Percentiles rank a stretch among this genome's conserved stretches.
These are phyloP conservation scores for Fonsecaea pedrosoi DNA, from an alignment of 2,329 filamentous ascomycete genomes.

Conservation along the genomic window DNA sequence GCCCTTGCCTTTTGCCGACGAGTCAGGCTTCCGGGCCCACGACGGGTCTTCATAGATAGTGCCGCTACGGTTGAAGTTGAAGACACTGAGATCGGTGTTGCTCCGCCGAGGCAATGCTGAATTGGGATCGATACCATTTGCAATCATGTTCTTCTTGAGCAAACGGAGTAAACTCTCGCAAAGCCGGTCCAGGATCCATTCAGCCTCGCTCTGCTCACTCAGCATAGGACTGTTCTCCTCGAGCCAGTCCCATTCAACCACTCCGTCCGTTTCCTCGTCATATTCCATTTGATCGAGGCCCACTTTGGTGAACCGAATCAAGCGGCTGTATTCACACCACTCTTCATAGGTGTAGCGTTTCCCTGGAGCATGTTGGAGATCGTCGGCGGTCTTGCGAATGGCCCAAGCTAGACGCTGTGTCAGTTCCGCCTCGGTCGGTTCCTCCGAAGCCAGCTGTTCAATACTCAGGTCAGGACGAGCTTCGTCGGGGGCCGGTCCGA, in stretches of 20 bases:
- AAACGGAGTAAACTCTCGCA: conserved; percentile 67
- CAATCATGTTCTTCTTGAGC: conserved; percentile 37
- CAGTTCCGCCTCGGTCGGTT: conserved; percentile 62
- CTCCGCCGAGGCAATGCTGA: conserved; percentile 11
- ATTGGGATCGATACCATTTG: conserved; percentile 11
- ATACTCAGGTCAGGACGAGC: conserved; percentile 40
- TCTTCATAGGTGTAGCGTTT: conserved; percentile 80
- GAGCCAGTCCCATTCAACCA: conserved; percentile 76
- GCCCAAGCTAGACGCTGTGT: conserved; percentile 69
- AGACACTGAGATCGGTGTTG: conserved; percentile 19
- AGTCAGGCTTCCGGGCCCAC: conserved; percentile 1
- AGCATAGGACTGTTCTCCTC: conserved; percentile 72
- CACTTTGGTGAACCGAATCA: conserved; percentile 67
- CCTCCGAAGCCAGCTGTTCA: conserved; percentile 57
- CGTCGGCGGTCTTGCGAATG: conserved; percentile 70
- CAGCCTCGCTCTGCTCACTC: conserved; percentile 66
- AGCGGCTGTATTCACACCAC: conserved; percentile 81
- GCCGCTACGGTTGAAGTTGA: conserved; percentile 18
- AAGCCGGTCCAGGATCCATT: conserved; percentile 71
- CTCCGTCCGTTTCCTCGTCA: conserved; percentile 63
- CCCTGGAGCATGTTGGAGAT: conserved; percentile 64
- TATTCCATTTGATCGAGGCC: conserved; percentile 45
- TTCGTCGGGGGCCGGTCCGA: conserved; percentile 39
- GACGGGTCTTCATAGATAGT: conserved; percentile 18
- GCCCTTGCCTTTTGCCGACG: conserved; percentile 21